phyloP scores from a whole-genome alignment of 2,329 filamentous ascomycete genomes.

The Thelonectria discophora region DNA sequence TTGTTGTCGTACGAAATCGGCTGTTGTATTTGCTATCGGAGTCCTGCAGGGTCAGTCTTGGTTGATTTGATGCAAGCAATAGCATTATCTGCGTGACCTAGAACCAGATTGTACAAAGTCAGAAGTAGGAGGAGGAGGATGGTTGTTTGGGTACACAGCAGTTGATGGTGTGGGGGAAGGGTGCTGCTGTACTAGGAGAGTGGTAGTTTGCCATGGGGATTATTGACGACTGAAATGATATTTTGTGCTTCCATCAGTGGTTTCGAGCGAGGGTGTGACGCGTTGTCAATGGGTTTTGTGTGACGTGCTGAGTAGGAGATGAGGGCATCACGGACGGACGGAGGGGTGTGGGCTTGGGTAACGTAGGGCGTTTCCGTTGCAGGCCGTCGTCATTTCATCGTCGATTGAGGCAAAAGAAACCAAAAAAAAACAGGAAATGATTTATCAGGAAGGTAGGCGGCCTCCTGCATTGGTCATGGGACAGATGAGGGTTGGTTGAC shows the following conservation, averaged over 20 bases:
- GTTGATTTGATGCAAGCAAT: conserved; percentile 12
- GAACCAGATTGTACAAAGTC: conserved; percentile 30
- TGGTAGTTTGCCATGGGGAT: conserved; percentile 25
- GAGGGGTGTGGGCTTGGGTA: not conserved
- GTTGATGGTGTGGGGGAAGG: conserved; percentile 36
- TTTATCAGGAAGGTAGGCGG: no score
- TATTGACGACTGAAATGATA: conserved; percentile 45
- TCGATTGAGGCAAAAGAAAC: no score
- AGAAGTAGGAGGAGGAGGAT: conserved; percentile 18
- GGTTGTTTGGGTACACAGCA: conserved; percentile 12
- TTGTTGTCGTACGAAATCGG: conserved; percentile 21
- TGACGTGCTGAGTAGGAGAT: not conserved
- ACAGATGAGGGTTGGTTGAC: not conserved
- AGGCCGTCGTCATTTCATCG: no score
- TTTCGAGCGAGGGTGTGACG: not conserved
- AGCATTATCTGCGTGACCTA: conserved; percentile 19
- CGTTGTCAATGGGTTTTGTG: not conserved
- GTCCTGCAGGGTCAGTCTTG: conserved; percentile 21
- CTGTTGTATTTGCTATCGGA: conserved; percentile 37
- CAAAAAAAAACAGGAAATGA: no score
- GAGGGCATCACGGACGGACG: not conserved
- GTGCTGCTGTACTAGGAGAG: conserved; percentile 30
- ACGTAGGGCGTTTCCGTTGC: no score
- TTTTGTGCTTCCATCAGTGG: conserved; percentile 31
- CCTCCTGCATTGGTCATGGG: not conserved